A percentile compares a stretch with the other conserved stretches of the same genome.
Evolutionary conservation across 2,329 filamentous ascomycete genomes (phyloP).

Genomic region (Leptographium flavum): DNA sequence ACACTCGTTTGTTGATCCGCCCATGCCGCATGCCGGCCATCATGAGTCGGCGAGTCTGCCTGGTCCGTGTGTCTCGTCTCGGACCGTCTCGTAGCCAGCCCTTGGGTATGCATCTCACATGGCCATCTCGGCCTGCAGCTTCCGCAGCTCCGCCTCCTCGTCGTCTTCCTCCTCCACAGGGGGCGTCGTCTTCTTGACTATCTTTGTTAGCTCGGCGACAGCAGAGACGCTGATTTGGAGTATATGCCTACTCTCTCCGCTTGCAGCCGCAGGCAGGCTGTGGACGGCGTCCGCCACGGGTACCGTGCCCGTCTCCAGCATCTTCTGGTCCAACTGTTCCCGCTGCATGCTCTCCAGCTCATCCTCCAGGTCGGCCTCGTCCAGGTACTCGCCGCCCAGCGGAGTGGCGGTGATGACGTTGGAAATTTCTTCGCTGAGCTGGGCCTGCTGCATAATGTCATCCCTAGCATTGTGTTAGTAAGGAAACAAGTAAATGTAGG

Average conservation of each 20-base stretch:
- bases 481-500: not conserved
- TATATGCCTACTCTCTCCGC: conserved; percentile 53
- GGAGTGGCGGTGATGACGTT: conserved; percentile 64
- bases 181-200: conserved; percentile 41
- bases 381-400: conserved; percentile 53
- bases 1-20: not conserved
- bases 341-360: conserved; percentile 82
- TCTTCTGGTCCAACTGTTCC: conserved; percentile 82
- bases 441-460: conserved; percentile 78
- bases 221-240: not conserved
- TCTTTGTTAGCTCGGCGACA: conserved; percentile 9
- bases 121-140: conserved; percentile 92
- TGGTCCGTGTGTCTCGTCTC: not conserved
- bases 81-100: not conserved
- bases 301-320: conserved; percentile 77
- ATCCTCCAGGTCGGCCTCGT: conserved; percentile 75
- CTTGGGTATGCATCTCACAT: conserved; percentile 43
- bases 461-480: conserved; percentile 51
- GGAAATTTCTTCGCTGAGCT: conserved; percentile 84
- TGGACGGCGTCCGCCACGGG: conserved; percentile 68
- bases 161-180: conserved; percentile 62
- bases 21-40: not conserved
- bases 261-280: conserved; percentile 60
- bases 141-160: conserved; percentile 87
- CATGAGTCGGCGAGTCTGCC: not conserved